Evolutionary conservation across 768 basidiomycete genomes (phyloP).

Genomic region (Russula ochroleuca): DNA sequence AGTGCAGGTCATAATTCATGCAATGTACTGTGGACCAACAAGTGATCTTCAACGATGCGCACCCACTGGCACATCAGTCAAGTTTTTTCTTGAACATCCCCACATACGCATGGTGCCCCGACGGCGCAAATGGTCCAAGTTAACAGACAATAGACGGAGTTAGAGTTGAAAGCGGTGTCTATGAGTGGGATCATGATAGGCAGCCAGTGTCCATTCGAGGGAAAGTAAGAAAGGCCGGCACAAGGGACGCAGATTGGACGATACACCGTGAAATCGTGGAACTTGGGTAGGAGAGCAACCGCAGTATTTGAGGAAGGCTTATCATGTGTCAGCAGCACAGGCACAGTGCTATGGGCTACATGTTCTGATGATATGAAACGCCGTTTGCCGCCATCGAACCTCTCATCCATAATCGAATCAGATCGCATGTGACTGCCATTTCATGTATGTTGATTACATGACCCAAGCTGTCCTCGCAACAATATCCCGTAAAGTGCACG

Average conservation of each 20-base stretch:
- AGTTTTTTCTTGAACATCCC: no score
- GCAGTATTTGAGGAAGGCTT: neutral
- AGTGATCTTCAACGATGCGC: no score
- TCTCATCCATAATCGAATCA: neutral
- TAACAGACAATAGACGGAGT: no score
- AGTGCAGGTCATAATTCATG: no score
- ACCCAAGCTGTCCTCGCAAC: neutral
- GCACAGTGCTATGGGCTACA: no score
- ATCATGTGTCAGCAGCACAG: neutral
- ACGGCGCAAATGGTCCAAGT: no score
- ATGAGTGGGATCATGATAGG: no score
- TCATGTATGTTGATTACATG: neutral
- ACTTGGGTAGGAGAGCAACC: neutral
- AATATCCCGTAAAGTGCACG: neutral
- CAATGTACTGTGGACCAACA: no score
- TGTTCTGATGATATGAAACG: neutral
- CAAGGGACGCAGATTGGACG: neutral
- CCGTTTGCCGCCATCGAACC: neutral
- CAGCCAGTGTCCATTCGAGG: no score
- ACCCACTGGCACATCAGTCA: no score
- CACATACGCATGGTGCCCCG: no score
- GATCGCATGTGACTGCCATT: neutral
- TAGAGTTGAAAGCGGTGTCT: no score
- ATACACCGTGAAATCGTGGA: neutral
- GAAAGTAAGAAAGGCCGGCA: neutral